Percentiles rank a stretch among this genome's conserved stretches.
phyloP scores from a whole-genome alignment of 1,284 basidiomycete species.

The Inonotus obliquus region DNA sequence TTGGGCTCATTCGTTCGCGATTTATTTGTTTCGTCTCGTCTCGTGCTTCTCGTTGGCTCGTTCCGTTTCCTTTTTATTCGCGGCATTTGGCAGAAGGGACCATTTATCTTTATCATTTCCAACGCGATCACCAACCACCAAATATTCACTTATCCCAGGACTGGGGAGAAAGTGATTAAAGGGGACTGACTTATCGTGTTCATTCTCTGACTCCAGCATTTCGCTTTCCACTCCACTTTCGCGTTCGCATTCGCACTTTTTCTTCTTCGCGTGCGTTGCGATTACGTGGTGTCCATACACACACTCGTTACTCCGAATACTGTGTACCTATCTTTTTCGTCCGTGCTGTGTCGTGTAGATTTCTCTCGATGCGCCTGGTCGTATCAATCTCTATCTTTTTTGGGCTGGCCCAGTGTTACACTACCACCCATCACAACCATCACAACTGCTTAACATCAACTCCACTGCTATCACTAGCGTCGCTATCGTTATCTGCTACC shows the following conservation, averaged over 20 bases:
- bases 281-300: not conserved
- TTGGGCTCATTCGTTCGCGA: not conserved
- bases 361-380: not conserved
- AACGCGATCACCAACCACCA: too few relatives aligned
- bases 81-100: not conserved
- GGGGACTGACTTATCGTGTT: too few relatives aligned
- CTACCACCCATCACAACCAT: not conserved
- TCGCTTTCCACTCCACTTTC: too few relatives aligned
- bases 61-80: not conserved
- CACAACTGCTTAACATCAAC: not conserved
- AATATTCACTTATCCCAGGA: not conserved
- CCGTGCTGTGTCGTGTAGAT: not conserved
- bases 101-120: not conserved
- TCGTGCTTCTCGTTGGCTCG: not conserved
- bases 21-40: not conserved
- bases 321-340: not conserved
- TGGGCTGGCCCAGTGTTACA: not conserved
- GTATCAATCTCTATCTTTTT: not conserved
- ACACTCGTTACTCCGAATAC: not conserved
- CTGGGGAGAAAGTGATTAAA: too few relatives aligned
- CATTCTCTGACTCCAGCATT: too few relatives aligned
- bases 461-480: not conserved
- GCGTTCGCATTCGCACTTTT: too few relatives aligned
- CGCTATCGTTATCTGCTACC: not conserved
- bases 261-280: not conserved